Percentiles rank a stretch among this genome's conserved stretches.
phyloP scores from a whole-genome alignment of 805 yeast species.

The Candida khao-thaluensis region DNA sequence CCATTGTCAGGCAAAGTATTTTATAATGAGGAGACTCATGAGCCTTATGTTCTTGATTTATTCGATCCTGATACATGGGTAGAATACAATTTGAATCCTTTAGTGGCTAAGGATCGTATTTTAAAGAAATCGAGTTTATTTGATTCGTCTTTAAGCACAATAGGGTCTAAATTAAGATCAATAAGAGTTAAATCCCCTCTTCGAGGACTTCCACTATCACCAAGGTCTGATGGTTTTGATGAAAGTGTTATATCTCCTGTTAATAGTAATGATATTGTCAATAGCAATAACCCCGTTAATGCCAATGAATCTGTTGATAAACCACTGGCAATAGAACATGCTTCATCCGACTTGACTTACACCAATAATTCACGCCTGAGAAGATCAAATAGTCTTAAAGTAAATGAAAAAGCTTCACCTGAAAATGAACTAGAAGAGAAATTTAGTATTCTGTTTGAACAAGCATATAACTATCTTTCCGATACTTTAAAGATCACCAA shows the following conservation, averaged over 20 bases:
- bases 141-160: conserved; percentile 24
- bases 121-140: conserved; percentile 11
- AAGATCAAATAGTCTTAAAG: not conserved
- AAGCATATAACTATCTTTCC: conserved; percentile 61
- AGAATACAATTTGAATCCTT: conserved; percentile 69
- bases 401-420: not conserved
- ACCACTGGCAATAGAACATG: not conserved
- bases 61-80: conserved; percentile 83
- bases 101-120: conserved; percentile 47
- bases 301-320: not conserved
- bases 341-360: not conserved
- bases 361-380: not conserved
- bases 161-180: conserved; percentile 28
- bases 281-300: not conserved
- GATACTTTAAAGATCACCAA: conserved; percentile 62
- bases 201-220: conserved; percentile 10
- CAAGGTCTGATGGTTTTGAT: conserved; percentile 11
- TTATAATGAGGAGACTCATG: conserved; percentile 57
- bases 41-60: conserved; percentile 65
- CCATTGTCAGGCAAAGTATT: conserved; percentile 78
- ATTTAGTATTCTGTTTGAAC: conserved; percentile 42
- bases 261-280: not conserved
- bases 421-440: conserved; percentile 2
- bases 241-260: not conserved
- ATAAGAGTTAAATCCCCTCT: conserved; percentile 20